Evolutionary conservation across 2,329 filamentous ascomycete species (phyloP), one percentile per base, ranked within the genome.

Genomic region (Ciborinia camelliae): DNA sequence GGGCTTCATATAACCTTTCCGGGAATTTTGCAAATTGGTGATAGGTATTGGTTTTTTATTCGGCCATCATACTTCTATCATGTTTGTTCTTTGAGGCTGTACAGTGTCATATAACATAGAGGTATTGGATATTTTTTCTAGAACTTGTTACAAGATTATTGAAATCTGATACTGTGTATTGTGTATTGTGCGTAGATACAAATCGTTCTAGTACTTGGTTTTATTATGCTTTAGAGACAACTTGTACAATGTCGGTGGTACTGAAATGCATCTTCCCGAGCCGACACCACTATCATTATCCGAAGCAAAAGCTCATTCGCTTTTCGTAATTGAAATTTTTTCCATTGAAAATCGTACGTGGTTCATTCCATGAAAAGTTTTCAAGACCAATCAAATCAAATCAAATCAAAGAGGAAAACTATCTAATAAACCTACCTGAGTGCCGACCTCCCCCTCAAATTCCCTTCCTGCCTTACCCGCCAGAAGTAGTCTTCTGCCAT

Each of bases 251-350:
- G 32, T 55, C 61, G 61, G 61, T 39, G 30, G 5, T 63, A 48
- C 39, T 63, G n/a, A n/a, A n/a, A n/a, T n/a, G 51, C 48, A 39
- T 55, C 61, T 63, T 47, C 37, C 61, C 51, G 61, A 63, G 51
- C 61, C 61, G 61, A 55, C 8, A 10, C n/a, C 23, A 41, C 23
- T n/a, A 62, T 54, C 30, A 55, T 55, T 20, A 10, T 12, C 48
- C 12, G 18, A 4, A 59, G 26, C 10, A n/a, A 20, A 23, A 48
- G 7, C 39, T 23, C 28, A 32, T 47, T 47, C 48, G 20, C 37
- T 18, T 32, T 26, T 35, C 18, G n/a, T 10, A 32, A 14, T 10
- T 45, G 23, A 47, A 43, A 32, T 51, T 30, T n/a, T 3, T 41
- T 26, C 32, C 2, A 62, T n/a, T 15, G 26, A 37, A 23, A 12